phyloP scores from a whole-genome alignment of 805 yeast species.

The Kluyveromyces lactis region DNA sequence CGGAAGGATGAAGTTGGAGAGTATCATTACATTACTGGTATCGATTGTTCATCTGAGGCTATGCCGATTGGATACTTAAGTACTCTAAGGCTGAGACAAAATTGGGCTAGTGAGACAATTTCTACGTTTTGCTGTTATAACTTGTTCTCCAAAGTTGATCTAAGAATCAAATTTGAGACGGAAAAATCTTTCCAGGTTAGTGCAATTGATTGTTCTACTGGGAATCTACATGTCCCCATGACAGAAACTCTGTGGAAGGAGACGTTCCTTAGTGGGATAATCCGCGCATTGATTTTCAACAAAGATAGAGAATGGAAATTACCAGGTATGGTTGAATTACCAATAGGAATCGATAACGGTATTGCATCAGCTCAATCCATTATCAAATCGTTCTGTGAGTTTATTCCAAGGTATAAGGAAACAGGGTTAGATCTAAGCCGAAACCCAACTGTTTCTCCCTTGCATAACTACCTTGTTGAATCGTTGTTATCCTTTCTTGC shows the following conservation, averaged over 20 bases:
- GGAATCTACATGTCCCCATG: conserved; percentile 25
- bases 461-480: conserved; percentile 48
- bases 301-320: conserved; percentile 47
- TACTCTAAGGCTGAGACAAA: conserved; percentile 24
- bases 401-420: conserved; percentile 40
- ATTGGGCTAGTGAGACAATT: conserved; percentile 20
- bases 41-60: conserved; percentile 36
- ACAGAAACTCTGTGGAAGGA: conserved; percentile 48
- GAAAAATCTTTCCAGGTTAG: conserved; percentile 27
- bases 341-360: conserved; percentile 30
- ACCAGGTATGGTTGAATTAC: conserved; percentile 50
- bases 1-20: conserved; percentile 41
- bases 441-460: conserved; percentile 26
- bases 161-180: conserved; percentile 49
- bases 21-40: conserved; percentile 41
- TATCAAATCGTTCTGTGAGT: conserved; percentile 32
- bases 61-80: conserved; percentile 43
- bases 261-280: conserved; percentile 46
- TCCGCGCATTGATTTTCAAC: conserved; percentile 45
- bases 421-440: conserved; percentile 36
- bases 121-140: conserved; percentile 63
- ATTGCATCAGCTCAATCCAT: conserved; percentile 24
- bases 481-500: conserved; percentile 30
- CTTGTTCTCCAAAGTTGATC: conserved; percentile 62
- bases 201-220: conserved; percentile 23